A percentile compares a stretch with the other conserved stretches of the same genome.
Conservation (phyloP, 176 grass and related monocot genomes). For the Cymbopogon citratus region DNA sequence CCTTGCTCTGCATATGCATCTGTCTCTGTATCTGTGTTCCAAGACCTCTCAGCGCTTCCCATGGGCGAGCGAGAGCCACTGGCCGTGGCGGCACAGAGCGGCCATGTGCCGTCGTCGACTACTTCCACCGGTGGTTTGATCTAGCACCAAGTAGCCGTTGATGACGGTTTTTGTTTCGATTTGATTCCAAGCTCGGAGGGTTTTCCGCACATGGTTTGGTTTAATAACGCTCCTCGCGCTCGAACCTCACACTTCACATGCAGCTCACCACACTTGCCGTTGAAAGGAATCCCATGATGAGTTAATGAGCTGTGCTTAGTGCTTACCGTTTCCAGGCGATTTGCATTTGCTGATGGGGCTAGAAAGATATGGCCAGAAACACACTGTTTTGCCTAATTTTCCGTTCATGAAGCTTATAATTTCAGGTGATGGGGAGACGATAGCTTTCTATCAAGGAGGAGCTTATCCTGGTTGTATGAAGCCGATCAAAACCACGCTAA, state of each 20-base stretch:
- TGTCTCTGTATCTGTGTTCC: slow-evolving; percentile 18
- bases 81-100: background rate
- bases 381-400: background rate
- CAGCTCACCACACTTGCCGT: slow-evolving; percentile 11
- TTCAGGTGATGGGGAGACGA: background rate
- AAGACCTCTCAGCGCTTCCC: background rate
- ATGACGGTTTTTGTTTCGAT: slow-evolving; percentile 22
- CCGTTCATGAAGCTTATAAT: background rate
- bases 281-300: slow-evolving; percentile 37
- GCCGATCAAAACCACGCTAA: background rate
- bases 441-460: slow-evolving; percentile 9
- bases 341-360: background rate
- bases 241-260: slow-evolving; percentile 10
- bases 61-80: background rate
- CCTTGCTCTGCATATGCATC: background rate
- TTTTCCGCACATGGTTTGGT: background rate
- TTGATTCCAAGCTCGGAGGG: background rate
- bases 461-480: background rate
- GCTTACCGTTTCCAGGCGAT: background rate
- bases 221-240: slow-evolving; percentile 3
- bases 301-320: slow-evolving; percentile 22
- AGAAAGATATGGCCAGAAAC: background rate
- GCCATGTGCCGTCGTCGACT: slow-evolving; percentile 34
- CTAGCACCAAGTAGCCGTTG: slow-evolving; percentile 11
- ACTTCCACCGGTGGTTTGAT: slow-evolving; percentile 12